Percentiles rank a stretch among this genome's conserved stretches.
phyloP scores from a whole-genome alignment of 441 rosid genomes.

The Hura crepitans region DNA sequence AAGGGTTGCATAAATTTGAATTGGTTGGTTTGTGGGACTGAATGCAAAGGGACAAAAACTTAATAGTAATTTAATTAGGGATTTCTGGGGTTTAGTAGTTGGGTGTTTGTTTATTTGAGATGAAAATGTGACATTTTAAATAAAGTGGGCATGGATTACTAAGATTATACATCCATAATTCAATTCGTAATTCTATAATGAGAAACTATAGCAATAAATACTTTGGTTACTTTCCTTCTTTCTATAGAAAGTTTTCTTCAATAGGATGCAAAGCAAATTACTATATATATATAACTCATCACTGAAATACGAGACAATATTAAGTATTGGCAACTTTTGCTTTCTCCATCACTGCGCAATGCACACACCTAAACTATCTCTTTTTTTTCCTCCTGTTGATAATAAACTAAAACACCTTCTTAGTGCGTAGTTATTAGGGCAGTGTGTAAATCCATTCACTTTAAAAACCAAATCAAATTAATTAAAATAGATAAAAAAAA shows the following conservation, averaged over 20 bases:
- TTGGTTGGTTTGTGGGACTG: conserved; percentile 12
- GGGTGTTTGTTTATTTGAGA: background rate
- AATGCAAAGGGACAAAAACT: background rate
- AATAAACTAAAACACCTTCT: too few species aligned
- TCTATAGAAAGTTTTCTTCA: too few species aligned
- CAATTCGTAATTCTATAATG: conserved; percentile 10
- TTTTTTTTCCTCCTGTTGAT: too few species aligned
- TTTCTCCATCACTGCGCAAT: too few species aligned
- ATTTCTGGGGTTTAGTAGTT: background rate
- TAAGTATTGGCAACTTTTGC: too few species aligned
- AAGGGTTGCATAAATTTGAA: background rate
- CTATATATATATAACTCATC: background rate
- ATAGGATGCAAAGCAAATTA: background rate
- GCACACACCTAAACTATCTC: too few species aligned
- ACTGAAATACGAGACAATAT: background rate
- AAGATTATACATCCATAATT: background rate
- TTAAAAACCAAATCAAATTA: too few species aligned
- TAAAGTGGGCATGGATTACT: background rate
- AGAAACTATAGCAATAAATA: background rate
- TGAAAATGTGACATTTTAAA: background rate
- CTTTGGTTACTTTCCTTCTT: background rate
- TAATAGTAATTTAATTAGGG: background rate
- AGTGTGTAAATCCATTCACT: too few species aligned
- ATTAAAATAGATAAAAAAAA: too few species aligned
- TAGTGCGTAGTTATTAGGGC: too few species aligned